Base-by-base conservation (phyloP, 257 asterid genomes). In the Coffea canephora region DNA sequence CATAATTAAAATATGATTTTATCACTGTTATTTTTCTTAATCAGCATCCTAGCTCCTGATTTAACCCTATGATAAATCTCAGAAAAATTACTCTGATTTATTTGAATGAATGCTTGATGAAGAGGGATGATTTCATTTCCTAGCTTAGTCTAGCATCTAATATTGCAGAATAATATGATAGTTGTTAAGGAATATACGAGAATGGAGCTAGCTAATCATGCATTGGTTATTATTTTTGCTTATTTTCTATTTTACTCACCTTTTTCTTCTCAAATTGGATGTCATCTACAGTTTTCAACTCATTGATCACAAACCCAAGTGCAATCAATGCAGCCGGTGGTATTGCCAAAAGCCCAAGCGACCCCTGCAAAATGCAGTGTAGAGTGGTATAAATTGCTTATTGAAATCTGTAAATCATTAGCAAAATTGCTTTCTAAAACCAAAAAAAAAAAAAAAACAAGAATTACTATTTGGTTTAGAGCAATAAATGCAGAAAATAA, bases 291-390 rank as follows among this genome's bases (percentile, higher is more conserved):
- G 78, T 79, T 76, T 73, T 78, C 23, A 43, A 8, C 54, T 83
- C 86, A 73, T 75, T 52, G 34, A 83, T 83, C 59, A 79, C 69
- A 75, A 79, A 83, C 1, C 86, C 86, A 3, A 83, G 75, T 39
- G 73, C 74, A 59, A 69, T 73, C 41, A 83, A 36, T 45, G 77
- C 74, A 49, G 78, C 83, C 34, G 86, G 75, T 11, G 86, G 80
- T 34, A 79, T 54, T 2, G 78, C 86, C 73, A 83, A 75, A 23
- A 83, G 81, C 2, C 83, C 83, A 39, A 83, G 59, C 16, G 86
- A 78, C 1, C 65, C 83, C 86, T 83, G 25, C 16, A 25, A 68
- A 31, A 31, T 31, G 31, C 31, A 31, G 31, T 31, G 31, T 0
- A 31, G 31, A 31, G 31, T 31, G 31, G 31, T 31, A 31, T 31